These are phyloP conservation scores for Cercospora sp. DNA, from an alignment of 2,329 filamentous ascomycete species.

Conservation along the genomic window DNA sequence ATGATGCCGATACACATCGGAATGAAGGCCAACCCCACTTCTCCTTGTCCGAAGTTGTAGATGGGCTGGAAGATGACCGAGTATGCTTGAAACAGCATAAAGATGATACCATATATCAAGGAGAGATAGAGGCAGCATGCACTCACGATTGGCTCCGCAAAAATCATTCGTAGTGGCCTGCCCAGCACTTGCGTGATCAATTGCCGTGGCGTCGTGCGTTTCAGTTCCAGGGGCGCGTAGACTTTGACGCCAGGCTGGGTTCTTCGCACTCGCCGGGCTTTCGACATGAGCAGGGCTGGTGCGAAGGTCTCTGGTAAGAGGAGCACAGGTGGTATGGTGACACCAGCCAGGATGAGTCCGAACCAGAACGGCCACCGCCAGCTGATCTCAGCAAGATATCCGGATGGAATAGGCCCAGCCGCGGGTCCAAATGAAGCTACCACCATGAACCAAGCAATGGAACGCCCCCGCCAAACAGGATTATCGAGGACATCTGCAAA, in stretches of 20 bases:
- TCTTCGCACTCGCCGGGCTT: conserved; percentile 57
- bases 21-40: conserved; percentile 25
- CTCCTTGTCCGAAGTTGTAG: conserved; percentile 18
- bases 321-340: conserved; percentile 17
- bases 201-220: conserved; percentile 58
- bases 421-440: conserved; percentile 22
- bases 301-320: conserved; percentile 48
- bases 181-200: conserved; percentile 66
- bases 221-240: conserved; percentile 62
- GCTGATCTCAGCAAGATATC: conserved; percentile 19
- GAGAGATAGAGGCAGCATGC: conserved; percentile 69
- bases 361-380: conserved; percentile 28
- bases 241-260: conserved; percentile 53
- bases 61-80: conserved; percentile 22
- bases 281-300: conserved; percentile 42
- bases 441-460: conserved; percentile 27
- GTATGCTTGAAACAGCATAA: conserved; percentile 44
- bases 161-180: conserved; percentile 68
- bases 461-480: conserved; percentile 19
- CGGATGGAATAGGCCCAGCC: conserved; percentile 18
- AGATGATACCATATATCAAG: conserved; percentile 60
- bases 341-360: conserved; percentile 21
- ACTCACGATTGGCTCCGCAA: conserved; percentile 68
- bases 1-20: conserved; percentile 20
- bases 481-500: conserved; percentile 25